Percentiles rank a stretch among this genome's conserved stretches.
Conservation (phyloP, 495 filamentous ascomycete genomes). For the Jackrogersella multiformis region DNA sequence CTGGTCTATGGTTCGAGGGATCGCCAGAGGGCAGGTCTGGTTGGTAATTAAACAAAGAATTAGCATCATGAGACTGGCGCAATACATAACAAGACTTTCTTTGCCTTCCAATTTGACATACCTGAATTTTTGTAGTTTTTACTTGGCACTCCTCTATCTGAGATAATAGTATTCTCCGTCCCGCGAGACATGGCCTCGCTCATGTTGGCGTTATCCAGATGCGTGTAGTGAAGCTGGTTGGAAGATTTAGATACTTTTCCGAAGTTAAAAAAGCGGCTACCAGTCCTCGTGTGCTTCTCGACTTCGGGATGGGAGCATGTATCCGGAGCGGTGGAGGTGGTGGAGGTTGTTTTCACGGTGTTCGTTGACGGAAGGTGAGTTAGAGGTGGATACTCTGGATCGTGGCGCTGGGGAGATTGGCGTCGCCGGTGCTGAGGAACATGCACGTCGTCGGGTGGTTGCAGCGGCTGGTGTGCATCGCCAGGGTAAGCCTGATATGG, state of each 20-base stretch:
- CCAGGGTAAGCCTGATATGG: constrained; percentile 42
- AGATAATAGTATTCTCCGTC: constrained; percentile 49
- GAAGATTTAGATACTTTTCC: constrained; percentile 52
- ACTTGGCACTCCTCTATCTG: constrained; percentile 47
- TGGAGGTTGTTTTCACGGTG: constrained; percentile 6
- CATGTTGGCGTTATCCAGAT: constrained; percentile 45
- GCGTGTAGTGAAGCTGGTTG: constrained; percentile 52
- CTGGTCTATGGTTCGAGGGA: constrained; percentile 47
- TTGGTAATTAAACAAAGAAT: constrained; percentile 26
- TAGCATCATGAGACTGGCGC: constrained; percentile 28
- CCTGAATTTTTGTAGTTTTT: constrained; percentile 58
- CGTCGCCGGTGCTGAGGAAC: constrained; percentile 41
- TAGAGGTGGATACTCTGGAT: constrained; percentile 34
- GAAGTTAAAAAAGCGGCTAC: constrained; percentile 56
- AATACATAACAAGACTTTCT: constrained; percentile 20
- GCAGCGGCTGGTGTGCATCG: constrained; percentile 47
- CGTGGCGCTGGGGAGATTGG: constrained; percentile 37
- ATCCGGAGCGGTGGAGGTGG: constrained; percentile 16
- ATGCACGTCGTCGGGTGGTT: constrained; percentile 51
- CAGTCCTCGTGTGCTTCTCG: constrained; percentile 45
- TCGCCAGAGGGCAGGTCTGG: constrained; percentile 54
- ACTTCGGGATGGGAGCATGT: constrained; percentile 30
- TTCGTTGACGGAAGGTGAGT: constrained; percentile 34
- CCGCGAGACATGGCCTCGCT: constrained; percentile 58
- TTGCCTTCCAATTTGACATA: constrained; percentile 43